Percentiles rank a stretch among this genome's conserved stretches.
Evolutionary conservation across 768 basidiomycete genomes (phyloP).

Genomic region (Amanita subjunquillea): DNA sequence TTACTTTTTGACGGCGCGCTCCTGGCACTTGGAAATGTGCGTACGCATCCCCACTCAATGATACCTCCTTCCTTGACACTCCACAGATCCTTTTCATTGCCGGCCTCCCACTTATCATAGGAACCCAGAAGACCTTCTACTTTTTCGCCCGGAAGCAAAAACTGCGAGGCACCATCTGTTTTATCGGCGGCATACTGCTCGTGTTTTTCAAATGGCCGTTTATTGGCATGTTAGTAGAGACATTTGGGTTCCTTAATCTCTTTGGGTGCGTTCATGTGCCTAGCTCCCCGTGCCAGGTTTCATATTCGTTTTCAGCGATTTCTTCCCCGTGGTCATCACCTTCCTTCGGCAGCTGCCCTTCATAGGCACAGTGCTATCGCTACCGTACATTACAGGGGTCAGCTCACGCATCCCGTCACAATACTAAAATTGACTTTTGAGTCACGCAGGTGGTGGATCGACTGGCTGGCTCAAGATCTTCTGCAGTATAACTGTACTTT

Average conservation of each 20-base stretch:
- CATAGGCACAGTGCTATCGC: constrained; percentile 73
- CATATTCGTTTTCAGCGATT: constrained; percentile 53
- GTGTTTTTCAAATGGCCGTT: constrained; percentile 96
- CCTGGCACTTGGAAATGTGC: constrained; percentile 92
- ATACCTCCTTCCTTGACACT: background rate
- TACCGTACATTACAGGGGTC: constrained; percentile 84
- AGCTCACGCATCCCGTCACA: constrained; percentile 16
- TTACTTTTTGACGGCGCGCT: constrained; percentile 95
- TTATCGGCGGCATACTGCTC: constrained; percentile 82
- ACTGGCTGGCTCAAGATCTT: constrained; percentile 69
- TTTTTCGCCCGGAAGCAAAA: constrained; percentile 97
- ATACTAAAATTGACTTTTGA: background rate
- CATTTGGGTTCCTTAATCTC: constrained; percentile 93
- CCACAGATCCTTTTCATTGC: constrained; percentile 84
- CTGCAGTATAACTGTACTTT: constrained; percentile 42
- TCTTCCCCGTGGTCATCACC: constrained; percentile 98
- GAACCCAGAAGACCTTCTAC: constrained; percentile 93
- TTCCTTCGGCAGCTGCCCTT: constrained; percentile 92
- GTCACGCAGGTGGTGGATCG: constrained; percentile 59
- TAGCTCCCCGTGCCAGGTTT: background rate
- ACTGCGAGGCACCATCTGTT: constrained; percentile 80
- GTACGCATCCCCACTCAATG: constrained; percentile 1
- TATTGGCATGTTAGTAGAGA: constrained; percentile 87
- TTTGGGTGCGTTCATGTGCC: constrained; percentile 64
- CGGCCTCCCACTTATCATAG: constrained; percentile 94